A percentile compares a stretch with the other conserved stretches of the same genome.
phyloP scores from a whole-genome alignment of 75 land plant species.

The Azolla pinnata region DNA sequence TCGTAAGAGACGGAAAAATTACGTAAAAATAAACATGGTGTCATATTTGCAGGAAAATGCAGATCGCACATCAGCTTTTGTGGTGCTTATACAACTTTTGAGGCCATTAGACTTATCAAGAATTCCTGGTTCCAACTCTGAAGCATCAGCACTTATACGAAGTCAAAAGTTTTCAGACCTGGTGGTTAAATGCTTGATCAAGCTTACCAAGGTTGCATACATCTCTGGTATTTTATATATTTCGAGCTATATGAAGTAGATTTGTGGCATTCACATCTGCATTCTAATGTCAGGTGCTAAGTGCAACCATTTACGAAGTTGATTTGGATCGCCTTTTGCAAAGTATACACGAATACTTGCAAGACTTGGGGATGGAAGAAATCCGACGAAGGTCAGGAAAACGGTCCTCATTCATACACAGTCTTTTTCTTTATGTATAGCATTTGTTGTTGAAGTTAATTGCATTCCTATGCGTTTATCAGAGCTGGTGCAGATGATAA shows the following conservation, averaged over 20 bases:
- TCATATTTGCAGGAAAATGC: conserved; percentile 80
- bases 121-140: conserved; percentile 62
- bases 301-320: conserved; percentile 78
- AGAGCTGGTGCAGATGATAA: conserved; percentile 99
- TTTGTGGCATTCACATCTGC: not conserved
- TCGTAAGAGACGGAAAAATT: not conserved
- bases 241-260: not conserved
- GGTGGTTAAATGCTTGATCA: conserved; percentile 95
- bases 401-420: not conserved
- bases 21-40: not conserved
- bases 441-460: not conserved
- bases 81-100: conserved; percentile 75
- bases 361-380: conserved; percentile 98
- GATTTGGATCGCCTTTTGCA: conserved; percentile 93
- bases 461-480: not conserved
- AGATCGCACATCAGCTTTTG: conserved; percentile 94
- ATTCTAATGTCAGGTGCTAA: conserved; percentile 54
- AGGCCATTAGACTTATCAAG: conserved; percentile 75
- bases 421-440: too few relatives aligned
- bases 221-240: not conserved
- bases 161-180: conserved; percentile 92
- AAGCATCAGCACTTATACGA: conserved; percentile 39
- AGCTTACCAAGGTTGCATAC: conserved; percentile 70
- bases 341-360: conserved; percentile 90
- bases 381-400: conserved; percentile 67